Conservation (phyloP, 176 grass and related monocot species). For the Triticum urartu region DNA sequence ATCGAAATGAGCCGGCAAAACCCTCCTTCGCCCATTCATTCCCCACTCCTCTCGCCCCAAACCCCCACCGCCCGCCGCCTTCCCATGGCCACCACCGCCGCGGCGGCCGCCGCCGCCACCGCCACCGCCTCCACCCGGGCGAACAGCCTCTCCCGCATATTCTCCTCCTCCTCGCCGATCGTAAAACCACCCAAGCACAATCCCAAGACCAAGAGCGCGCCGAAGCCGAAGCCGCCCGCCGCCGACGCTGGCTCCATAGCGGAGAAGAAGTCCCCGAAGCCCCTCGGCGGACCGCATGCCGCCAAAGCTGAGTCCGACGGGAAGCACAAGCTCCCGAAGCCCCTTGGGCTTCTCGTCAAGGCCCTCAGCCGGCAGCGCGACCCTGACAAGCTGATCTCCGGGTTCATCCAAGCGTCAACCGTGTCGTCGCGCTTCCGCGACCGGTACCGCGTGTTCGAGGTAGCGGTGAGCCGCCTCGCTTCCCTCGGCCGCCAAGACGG, state of each 20-base stretch:
- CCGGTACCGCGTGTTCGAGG: slow-evolving; percentile 43
- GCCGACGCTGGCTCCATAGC: background rate
- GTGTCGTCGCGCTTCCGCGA: slow-evolving; percentile 32
- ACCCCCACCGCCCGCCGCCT: background rate
- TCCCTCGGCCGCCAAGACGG: slow-evolving; percentile 33
- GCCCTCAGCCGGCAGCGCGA: slow-evolving; percentile 31
- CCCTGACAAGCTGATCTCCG: slow-evolving; percentile 52
- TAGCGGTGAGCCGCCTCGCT: slow-evolving; percentile 46
- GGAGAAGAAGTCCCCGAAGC: background rate
- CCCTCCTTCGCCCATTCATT: background rate
- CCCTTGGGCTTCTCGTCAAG: background rate
- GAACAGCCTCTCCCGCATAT: slow-evolving; percentile 30
- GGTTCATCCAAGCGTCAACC: slow-evolving; percentile 45
- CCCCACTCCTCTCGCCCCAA: background rate
- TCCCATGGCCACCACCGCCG: slow-evolving; percentile 1
- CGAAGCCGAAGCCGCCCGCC: background rate
- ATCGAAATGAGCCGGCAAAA: background rate
- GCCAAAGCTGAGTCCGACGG: background rate
- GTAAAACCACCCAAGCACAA: background rate
- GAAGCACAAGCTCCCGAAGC: background rate
- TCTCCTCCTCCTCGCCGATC: background rate
- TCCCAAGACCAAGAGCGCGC: background rate
- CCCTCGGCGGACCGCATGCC: background rate
- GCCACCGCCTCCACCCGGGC: background rate
- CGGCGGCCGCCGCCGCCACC: background rate